phyloP scores from a whole-genome alignment of 2,329 filamentous ascomycete species.

The Epichloe baconii region DNA sequence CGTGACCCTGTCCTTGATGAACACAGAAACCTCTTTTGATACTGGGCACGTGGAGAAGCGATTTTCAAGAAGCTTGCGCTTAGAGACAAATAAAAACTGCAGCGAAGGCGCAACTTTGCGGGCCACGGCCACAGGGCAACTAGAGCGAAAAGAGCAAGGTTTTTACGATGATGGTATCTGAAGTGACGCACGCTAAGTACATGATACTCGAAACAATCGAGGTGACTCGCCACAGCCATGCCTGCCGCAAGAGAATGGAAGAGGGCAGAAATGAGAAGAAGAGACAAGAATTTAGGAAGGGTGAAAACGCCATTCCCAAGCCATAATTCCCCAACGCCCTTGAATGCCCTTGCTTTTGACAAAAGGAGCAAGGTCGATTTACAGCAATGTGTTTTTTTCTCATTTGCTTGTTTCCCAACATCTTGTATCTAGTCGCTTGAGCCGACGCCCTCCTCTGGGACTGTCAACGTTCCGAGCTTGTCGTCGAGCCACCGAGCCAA shows the following conservation, averaged over 20 bases:
- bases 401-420: not conserved
- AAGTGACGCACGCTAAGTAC: not conserved
- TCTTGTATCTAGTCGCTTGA: not conserved
- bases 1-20: no score
- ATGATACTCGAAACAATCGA: no score
- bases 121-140: no score
- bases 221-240: no score
- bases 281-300: not conserved
- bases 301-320: not conserved
- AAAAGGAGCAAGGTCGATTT: not conserved
- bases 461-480: constrained; percentile 38
- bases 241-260: not conserved
- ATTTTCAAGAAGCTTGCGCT: no score
- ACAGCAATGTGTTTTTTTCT: not conserved
- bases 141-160: no score
- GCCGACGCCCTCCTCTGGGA: constrained; percentile 39
- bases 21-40: no score
- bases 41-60: no score
- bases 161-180: not conserved
- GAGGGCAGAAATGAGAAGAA: not conserved
- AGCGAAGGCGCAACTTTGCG: no score
- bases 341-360: not conserved
- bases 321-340: not conserved
- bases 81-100: no score
- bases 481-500: constrained; percentile 47